Conservation (phyloP, 2,329 filamentous ascomycete genomes). For the Talaromyces sp. region DNA sequence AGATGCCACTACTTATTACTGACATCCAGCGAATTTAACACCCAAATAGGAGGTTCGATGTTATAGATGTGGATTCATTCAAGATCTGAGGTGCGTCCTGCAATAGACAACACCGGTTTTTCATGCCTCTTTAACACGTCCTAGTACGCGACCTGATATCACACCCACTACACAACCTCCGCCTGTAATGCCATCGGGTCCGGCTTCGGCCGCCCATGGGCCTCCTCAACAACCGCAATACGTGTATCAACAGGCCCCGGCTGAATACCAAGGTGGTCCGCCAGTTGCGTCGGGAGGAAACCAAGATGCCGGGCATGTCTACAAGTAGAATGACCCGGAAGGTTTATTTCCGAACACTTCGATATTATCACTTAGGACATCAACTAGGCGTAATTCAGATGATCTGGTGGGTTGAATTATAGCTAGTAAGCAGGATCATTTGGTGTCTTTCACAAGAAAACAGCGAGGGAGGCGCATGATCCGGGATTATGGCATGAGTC, state of each 20-base stretch:
- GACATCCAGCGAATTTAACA: slow-evolving; percentile 16
- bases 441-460: neutral
- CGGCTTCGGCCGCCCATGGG: slow-evolving; percentile 13
- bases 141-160: slow-evolving; percentile 37
- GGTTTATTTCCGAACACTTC: neutral
- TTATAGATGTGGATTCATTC: slow-evolving; percentile 36
- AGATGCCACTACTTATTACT: neutral
- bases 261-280: neutral
- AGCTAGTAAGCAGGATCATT: neutral
- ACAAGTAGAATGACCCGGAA: slow-evolving; percentile 4
- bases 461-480: neutral
- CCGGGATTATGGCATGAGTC: neutral
- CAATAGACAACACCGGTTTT: neutral
- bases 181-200: slow-evolving; percentile 26
- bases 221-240: neutral
- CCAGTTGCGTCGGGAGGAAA: slow-evolving; percentile 11
- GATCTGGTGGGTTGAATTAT: neutral
- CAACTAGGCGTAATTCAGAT: neutral
- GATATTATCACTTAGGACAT: neutral
- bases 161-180: slow-evolving; percentile 36
- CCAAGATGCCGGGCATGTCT: slow-evolving; percentile 9
- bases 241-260: slow-evolving; percentile 12
- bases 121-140: neutral
- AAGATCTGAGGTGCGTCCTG: slow-evolving; percentile 33
- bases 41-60: slow-evolving; percentile 37